phyloP scores from a whole-genome alignment of 2,329 filamentous ascomycete genomes.

The Pochonia chlamydosporia region DNA sequence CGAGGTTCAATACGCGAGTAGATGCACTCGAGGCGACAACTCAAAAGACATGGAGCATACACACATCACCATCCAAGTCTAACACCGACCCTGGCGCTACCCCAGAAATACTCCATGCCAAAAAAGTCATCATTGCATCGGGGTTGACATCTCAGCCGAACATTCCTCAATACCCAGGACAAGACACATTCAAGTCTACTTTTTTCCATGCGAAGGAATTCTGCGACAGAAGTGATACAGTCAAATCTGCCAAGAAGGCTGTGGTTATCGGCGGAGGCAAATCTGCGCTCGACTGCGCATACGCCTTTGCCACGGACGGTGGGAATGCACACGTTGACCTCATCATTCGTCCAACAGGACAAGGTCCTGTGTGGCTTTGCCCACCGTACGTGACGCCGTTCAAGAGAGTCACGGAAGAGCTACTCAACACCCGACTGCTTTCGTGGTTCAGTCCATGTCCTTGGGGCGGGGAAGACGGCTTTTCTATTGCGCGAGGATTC shows the following conservation, averaged over 20 bases:
- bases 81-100: too few relatives aligned
- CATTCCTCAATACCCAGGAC: slow-evolving; percentile 31
- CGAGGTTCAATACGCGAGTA: slow-evolving; percentile 46
- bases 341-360: slow-evolving; percentile 42
- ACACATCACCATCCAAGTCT: background rate
- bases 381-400: slow-evolving; percentile 55
- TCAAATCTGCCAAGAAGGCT: slow-evolving; percentile 26
- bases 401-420: slow-evolving; percentile 54
- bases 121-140: slow-evolving; percentile 44
- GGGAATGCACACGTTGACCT: slow-evolving; percentile 36
- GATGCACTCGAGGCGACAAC: slow-evolving; percentile 29
- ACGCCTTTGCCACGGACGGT: slow-evolving; percentile 44
- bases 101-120: slow-evolving; percentile 4
- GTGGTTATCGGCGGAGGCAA: slow-evolving; percentile 52
- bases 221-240: slow-evolving; percentile 21
- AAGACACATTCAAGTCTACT: slow-evolving; percentile 28
- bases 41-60: slow-evolving; percentile 14
- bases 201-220: slow-evolving; percentile 42
- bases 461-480: slow-evolving; percentile 54
- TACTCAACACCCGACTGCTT: slow-evolving; percentile 46
- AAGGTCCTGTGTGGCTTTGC: slow-evolving; percentile 49
- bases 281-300: slow-evolving; percentile 52
- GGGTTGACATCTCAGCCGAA: slow-evolving; percentile 40
- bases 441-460: slow-evolving; percentile 62
- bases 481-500: slow-evolving; percentile 37